Conservation (phyloP, 2,329 filamentous ascomycete genomes). For the Botryotinia narcissicola region DNA sequence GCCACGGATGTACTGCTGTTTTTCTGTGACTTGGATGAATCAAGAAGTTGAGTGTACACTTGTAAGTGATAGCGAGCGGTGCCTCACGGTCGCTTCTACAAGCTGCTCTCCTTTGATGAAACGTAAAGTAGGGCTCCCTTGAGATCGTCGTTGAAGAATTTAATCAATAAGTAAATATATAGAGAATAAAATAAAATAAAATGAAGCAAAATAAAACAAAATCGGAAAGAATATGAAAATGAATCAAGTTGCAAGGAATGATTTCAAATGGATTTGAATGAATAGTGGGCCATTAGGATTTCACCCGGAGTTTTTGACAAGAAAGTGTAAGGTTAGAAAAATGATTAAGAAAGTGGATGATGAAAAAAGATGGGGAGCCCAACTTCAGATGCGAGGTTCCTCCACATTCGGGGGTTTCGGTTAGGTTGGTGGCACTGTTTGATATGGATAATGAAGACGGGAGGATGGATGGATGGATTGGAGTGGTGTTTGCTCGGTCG, state of each 20-base stretch:
- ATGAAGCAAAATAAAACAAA: background rate
- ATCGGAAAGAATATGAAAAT: conserved; percentile 3
- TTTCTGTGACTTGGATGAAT: background rate
- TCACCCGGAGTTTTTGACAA: conserved; percentile 18
- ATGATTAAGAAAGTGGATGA: background rate
- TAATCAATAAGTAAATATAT: background rate
- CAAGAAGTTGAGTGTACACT: background rate
- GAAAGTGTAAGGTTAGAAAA: background rate
- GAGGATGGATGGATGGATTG: background rate
- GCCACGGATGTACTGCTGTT: background rate
- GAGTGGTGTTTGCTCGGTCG: background rate
- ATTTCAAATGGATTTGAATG: background rate
- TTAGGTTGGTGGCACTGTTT: conserved; percentile 7
- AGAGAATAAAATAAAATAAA: background rate
- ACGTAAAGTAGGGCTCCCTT: conserved; percentile 10
- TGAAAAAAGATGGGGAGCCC: conserved; percentile 15
- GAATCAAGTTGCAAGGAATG: background rate
- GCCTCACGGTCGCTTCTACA: conserved; percentile 14
- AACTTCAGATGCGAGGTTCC: conserved; percentile 12
- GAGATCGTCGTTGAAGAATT: conserved; percentile 3
- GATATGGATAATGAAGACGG: conserved; percentile 7
- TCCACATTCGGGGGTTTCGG: conserved; percentile 10
- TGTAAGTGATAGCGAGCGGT: background rate
- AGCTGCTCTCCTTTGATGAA: conserved; percentile 6
- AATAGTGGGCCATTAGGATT: conserved; percentile 13